phyloP scores from a whole-genome alignment of 2,329 filamentous ascomycete species.

The Graphiopsis chlorocephala region DNA sequence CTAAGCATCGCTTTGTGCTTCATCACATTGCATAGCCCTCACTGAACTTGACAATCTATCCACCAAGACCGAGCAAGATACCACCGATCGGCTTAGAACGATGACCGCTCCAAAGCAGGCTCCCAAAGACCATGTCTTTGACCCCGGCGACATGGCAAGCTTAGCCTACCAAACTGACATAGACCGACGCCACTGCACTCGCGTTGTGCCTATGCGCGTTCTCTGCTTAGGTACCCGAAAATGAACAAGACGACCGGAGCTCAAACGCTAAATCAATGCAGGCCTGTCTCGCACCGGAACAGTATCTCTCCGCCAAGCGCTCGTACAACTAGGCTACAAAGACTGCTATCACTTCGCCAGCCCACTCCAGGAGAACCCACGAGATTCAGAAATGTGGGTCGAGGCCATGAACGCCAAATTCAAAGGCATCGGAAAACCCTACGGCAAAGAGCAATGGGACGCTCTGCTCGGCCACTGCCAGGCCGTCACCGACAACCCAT shows the following conservation, averaged over 20 bases:
- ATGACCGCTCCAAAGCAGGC: not conserved
- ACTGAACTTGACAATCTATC: not conserved
- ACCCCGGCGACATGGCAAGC: constrained; percentile 15
- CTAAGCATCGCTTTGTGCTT: not conserved
- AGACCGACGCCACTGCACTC: constrained; percentile 18
- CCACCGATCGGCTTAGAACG: not conserved
- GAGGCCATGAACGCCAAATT: constrained; percentile 25
- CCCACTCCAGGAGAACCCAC: constrained; percentile 22
- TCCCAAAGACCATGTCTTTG: constrained; percentile 3
- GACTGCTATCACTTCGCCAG: constrained; percentile 66
- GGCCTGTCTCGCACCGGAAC: constrained; percentile 63
- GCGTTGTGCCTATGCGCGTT: constrained; percentile 58
- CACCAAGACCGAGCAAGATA: not conserved
- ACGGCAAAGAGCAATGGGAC: constrained; percentile 31
- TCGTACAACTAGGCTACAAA: constrained; percentile 60
- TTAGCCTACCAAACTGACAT: constrained; percentile 16
- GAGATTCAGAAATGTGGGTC: constrained; percentile 25
- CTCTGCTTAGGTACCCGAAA: constrained; percentile 56
- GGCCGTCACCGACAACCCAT: constrained; percentile 36
- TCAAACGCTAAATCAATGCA: not conserved
- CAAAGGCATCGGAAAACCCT: constrained; percentile 2
- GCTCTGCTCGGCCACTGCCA: constrained; percentile 32
- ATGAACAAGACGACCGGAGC: not conserved
- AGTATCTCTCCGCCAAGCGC: constrained; percentile 49
- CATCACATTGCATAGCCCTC: not conserved